Evolutionary conservation across 805 yeast genomes (phyloP).

Genomic region (Sugiyamaella chiloensis): DNA sequence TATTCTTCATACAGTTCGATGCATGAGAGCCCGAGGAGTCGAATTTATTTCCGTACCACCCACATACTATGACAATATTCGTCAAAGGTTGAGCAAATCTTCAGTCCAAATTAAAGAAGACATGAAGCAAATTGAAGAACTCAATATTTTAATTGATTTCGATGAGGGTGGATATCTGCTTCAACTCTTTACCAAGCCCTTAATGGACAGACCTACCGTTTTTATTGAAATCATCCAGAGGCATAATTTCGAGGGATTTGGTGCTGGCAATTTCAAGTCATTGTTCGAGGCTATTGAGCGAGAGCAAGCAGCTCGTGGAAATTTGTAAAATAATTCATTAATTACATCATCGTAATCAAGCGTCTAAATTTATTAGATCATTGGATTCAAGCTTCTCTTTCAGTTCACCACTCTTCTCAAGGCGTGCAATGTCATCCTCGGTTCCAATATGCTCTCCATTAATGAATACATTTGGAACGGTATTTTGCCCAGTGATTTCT

Average conservation of each 20-base stretch:
- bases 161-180: slow-evolving; percentile 74
- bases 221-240: slow-evolving; percentile 82
- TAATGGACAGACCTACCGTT: slow-evolving; percentile 75
- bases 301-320: slow-evolving; percentile 73
- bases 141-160: slow-evolving; percentile 65
- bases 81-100: slow-evolving; percentile 43
- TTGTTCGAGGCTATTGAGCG: slow-evolving; percentile 75
- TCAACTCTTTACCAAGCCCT: slow-evolving; percentile 75
- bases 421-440: slow-evolving; percentile 36
- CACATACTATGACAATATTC: slow-evolving; percentile 53
- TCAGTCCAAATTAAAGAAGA: slow-evolving; percentile 50
- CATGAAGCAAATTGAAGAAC: slow-evolving; percentile 45
- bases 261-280: slow-evolving; percentile 84
- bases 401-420: slow-evolving; percentile 23
- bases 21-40: slow-evolving; percentile 59
- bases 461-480: slow-evolving; percentile 69
- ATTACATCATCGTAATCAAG: slow-evolving; percentile 10
- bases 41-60: slow-evolving; percentile 63
- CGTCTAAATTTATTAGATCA: slow-evolving; percentile 24
- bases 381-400: slow-evolving; percentile 16
- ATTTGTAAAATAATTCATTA: slow-evolving; percentile 31
- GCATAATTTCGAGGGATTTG: slow-evolving; percentile 77
- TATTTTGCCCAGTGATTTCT: slow-evolving; percentile 53
- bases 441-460: slow-evolving; percentile 58
- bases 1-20: slow-evolving; percentile 54